A percentile compares a stretch with the other conserved stretches of the same genome.
phyloP scores from a whole-genome alignment of 768 basidiomycete species.

The Hebeloma cylindrosporum region DNA sequence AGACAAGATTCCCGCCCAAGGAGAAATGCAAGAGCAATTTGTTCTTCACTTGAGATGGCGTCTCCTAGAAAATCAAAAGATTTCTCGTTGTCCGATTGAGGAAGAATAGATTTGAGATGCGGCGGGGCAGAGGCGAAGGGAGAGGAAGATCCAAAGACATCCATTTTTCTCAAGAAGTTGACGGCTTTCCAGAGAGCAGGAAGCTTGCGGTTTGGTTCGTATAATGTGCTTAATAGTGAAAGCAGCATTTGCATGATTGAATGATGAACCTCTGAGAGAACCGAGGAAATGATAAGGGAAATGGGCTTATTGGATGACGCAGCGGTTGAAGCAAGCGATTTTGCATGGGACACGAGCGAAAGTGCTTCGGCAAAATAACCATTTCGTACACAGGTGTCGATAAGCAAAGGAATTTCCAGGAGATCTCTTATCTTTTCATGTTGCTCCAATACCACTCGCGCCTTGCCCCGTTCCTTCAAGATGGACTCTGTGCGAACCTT shows the following conservation, averaged over 20 bases:
- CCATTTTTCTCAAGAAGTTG: constrained; percentile 83
- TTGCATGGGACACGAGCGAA: constrained; percentile 75
- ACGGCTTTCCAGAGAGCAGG: constrained; percentile 90
- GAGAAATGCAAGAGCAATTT: constrained; percentile 86
- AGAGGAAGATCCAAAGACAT: constrained; percentile 46
- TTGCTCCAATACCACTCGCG: constrained; percentile 86
- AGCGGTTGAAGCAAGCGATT: constrained; percentile 44
- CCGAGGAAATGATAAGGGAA: constrained; percentile 55
- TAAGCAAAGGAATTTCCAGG: constrained; percentile 85
- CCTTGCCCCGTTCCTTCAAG: constrained; percentile 72
- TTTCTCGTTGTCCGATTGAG: constrained; percentile 21
- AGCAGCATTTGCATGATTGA: constrained; percentile 73
- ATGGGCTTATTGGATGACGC: constrained; percentile 35
- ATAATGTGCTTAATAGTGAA: constrained; percentile 74
- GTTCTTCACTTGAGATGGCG: constrained; percentile 53
- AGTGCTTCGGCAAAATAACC: constrained; percentile 93
- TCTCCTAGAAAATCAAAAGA: constrained; percentile 27
- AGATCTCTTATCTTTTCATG: constrained; percentile 92
- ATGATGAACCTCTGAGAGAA: constrained; percentile 66
- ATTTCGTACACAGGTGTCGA: constrained; percentile 91
- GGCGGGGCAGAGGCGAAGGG: constrained; percentile 25
- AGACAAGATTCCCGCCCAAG: constrained; percentile 64
- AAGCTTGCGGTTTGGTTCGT: constrained; percentile 81
- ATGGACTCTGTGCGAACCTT: constrained; percentile 69
- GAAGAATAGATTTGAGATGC: constrained; percentile 16